A percentile compares a stretch with the other conserved stretches of the same genome.
These are phyloP conservation scores for Aspergillus brasiliensis DNA, from an alignment of 2,329 filamentous ascomycete genomes.

Conservation along the genomic window DNA sequence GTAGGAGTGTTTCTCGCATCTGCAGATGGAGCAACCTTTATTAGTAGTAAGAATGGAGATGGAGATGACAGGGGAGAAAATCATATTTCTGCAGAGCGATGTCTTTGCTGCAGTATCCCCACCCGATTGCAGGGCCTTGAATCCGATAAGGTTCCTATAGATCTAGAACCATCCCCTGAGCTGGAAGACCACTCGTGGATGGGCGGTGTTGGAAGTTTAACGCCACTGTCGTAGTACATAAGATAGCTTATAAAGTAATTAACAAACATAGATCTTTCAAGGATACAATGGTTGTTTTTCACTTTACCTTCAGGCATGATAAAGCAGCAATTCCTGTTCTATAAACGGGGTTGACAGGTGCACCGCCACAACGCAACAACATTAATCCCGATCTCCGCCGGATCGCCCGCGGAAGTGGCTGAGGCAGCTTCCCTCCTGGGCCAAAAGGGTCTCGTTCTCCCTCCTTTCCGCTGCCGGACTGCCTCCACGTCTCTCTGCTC, in stretches of 20 bases:
- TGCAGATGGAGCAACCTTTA: too few relatives aligned
- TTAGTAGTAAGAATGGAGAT: too few relatives aligned
- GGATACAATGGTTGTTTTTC: too few relatives aligned
- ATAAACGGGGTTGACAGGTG: background rate
- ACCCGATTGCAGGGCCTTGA: background rate
- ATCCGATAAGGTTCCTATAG: slow-evolving; percentile 3
- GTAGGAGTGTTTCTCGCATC: too few relatives aligned
- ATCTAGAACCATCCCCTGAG: background rate
- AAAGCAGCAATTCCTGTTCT: too few relatives aligned
- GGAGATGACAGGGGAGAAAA: too few relatives aligned
- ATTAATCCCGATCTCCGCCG: slow-evolving; percentile 29
- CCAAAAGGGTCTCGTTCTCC: slow-evolving; percentile 14
- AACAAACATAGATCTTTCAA: too few relatives aligned
- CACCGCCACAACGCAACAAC: slow-evolving; percentile 37
- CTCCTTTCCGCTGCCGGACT: slow-evolving; percentile 13
- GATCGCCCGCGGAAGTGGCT: slow-evolving; percentile 37
- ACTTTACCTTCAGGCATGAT: too few relatives aligned
- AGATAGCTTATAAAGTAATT: background rate
- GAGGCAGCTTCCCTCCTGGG: slow-evolving; percentile 15
- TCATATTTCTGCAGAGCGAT: background rate
- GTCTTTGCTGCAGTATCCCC: background rate
- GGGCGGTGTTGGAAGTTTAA: background rate
- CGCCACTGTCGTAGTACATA: background rate
- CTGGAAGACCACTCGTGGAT: background rate
- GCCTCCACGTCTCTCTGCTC: background rate